Conservation (phyloP, 164 flowering plant genomes). For the Magnolia sinica region DNA sequence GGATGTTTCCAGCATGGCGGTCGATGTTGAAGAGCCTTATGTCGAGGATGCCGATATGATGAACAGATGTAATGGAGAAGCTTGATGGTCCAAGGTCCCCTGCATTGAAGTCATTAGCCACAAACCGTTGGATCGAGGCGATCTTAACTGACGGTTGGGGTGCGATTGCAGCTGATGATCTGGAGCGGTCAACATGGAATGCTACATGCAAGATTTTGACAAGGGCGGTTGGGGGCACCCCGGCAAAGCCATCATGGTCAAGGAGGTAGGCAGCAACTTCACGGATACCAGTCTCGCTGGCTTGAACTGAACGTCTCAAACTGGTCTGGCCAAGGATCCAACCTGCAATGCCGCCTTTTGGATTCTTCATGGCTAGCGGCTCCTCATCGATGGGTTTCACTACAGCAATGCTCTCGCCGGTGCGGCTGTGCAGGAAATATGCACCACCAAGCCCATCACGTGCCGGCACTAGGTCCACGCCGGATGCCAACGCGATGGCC, state of each 20-base stretch:
- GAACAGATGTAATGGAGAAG: slow-evolving; percentile 69
- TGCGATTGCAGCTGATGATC: slow-evolving; percentile 11
- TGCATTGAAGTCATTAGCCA: slow-evolving; percentile 71
- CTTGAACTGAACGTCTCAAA: slow-evolving; percentile 51
- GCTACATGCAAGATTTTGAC: slow-evolving; percentile 50
- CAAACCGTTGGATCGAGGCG: slow-evolving; percentile 75
- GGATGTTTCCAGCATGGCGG: slow-evolving; percentile 83
- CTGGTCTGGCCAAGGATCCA: slow-evolving; percentile 61
- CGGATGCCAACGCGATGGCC: slow-evolving; percentile 67
- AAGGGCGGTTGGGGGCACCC: slow-evolving; percentile 76
- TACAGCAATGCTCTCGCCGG: slow-evolving; percentile 60
- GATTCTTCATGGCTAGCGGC: slow-evolving; percentile 62
- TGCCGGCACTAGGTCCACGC: slow-evolving; percentile 41
- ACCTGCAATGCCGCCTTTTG: slow-evolving; percentile 52
- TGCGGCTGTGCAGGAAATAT: slow-evolving; percentile 39
- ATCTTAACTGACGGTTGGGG: slow-evolving; percentile 26
- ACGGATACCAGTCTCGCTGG: slow-evolving; percentile 73
- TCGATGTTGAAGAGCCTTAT: slow-evolving; percentile 73
- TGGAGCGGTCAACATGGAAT: slow-evolving; percentile 32
- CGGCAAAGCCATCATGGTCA: slow-evolving; percentile 69
- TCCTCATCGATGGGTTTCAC: slow-evolving; percentile 80
- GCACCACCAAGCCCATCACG: slow-evolving; percentile 77
- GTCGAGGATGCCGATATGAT: slow-evolving; percentile 76
- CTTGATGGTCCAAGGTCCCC: slow-evolving; percentile 76
- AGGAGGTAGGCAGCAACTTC: slow-evolving; percentile 87